Base-by-base conservation (phyloP, 2,329 filamentous ascomycete species). In the Aspergillus aculeatus region DNA sequence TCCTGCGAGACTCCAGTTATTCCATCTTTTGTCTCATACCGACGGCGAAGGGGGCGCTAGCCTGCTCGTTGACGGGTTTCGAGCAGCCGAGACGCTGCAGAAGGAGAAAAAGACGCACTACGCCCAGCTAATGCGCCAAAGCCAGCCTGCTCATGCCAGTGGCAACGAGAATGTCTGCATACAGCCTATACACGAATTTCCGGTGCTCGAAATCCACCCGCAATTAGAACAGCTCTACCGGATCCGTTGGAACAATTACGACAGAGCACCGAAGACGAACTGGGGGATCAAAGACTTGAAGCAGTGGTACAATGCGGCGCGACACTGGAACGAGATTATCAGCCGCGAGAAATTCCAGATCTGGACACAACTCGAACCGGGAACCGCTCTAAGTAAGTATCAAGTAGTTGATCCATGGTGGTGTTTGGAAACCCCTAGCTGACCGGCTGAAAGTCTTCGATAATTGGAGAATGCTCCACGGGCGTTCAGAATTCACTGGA, bases 391-490 rank as follows among this genome's bases (percentile, higher is more conserved):
- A 58, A 87, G 90, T 93, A 79, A 76, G 87, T 81, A 14, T 12
- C 14, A 4, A 35, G 3, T 19, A 10, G 11, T 12, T 16, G 12
- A 31, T 6, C 19, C n/a, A 21, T 2, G 14, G 5, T 38, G 14
- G 23, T 50, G 10, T 24, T 19, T 29, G 26, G 26, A 29, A 3
- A 29, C 19, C 24, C 19, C 21, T 21, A 29, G 51, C 65, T 58
- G 49, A 62, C 63, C 35, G 2, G 50, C 47, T 11, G 51, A 11
- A 67, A 90, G 90, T 98, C 50, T 97, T 99, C 74, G 91, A 99
- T 73, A 98, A 99, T 71, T 97, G 94, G 92, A 85, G 95, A 60
- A 89, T 97, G 35, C 78, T 98, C 67, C 95, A 99, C 75, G 95
- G 94, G 1, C 83, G 95, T 67, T 87, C 87, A 54, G 85, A 85